phyloP scores from a whole-genome alignment of 371 early-diverging fungal genomes.

The Mucor mucedo region DNA sequence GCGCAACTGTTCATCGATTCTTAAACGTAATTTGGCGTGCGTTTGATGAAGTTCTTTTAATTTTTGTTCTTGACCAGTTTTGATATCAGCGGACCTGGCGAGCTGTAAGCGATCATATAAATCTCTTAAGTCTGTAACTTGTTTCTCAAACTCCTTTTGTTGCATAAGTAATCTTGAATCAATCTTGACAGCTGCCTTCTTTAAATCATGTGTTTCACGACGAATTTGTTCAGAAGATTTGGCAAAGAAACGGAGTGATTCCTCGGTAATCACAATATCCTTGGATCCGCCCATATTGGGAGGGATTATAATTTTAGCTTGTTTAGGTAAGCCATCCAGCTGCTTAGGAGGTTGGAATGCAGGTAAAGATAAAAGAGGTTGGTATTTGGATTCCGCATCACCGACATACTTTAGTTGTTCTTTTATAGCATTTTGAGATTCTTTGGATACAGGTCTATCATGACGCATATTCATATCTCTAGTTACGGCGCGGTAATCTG shows the following conservation, averaged over 20 bases:
- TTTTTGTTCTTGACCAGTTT: slow-evolving; percentile 14
- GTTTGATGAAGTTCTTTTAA: slow-evolving; percentile 19
- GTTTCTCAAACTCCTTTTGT: slow-evolving; percentile 36
- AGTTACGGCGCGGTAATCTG: slow-evolving; percentile 30
- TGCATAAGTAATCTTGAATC: slow-evolving; percentile 26
- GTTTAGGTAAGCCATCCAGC: slow-evolving; percentile 27
- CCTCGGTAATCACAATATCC: slow-evolving; percentile 47
- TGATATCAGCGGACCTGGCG: slow-evolving; percentile 14
- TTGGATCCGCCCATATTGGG: slow-evolving; percentile 37
- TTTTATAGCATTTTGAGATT: slow-evolving; percentile 19
- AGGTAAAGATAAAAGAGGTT: slow-evolving; percentile 35
- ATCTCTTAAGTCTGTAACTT: slow-evolving; percentile 21
- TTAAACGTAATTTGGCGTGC: slow-evolving; percentile 27
- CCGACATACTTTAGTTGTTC: slow-evolving; percentile 27
- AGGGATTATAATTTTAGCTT: slow-evolving; percentile 43
- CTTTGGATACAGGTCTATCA: slow-evolving; percentile 5
- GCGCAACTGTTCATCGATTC: slow-evolving; percentile 29
- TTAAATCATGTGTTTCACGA: slow-evolving; percentile 26
- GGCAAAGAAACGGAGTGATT: slow-evolving; percentile 43
- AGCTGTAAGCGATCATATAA: slow-evolving; percentile 24
- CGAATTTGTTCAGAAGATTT: slow-evolving; percentile 34
- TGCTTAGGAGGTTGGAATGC: slow-evolving; percentile 33
- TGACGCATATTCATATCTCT: slow-evolving; percentile 34
- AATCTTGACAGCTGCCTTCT: slow-evolving; percentile 24
- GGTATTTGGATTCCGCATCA: slow-evolving; percentile 8